Evolutionary conservation across 78 protist genomes (phyloP).

Genomic region (Diacronema lutheri): DNA sequence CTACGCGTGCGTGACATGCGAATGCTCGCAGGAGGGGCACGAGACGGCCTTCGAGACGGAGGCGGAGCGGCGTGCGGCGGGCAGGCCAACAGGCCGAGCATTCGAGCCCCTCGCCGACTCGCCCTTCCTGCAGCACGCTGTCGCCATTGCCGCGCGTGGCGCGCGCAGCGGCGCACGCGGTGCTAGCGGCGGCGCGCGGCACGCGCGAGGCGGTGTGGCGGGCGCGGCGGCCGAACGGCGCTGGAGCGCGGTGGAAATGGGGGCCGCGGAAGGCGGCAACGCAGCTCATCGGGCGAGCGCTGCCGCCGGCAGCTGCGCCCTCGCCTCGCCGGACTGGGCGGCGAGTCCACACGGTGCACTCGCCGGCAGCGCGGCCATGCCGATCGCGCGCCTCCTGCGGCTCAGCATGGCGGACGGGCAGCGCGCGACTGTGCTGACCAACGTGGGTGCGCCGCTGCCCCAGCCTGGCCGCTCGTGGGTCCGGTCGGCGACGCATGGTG

Average conservation of each 20-base stretch:
- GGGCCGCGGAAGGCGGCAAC: not conserved
- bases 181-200: not conserved
- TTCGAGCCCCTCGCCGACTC: not conserved
- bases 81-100: not conserved
- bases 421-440: not conserved
- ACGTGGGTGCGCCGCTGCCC: not conserved
- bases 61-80: not conserved
- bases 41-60: not conserved
- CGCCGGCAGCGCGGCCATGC: not conserved
- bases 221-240: not conserved
- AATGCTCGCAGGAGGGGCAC: not conserved
- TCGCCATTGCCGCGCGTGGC: not conserved
- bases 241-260: not conserved
- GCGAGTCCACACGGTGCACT: not conserved
- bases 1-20: slow-evolving; percentile 20
- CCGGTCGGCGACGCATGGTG: too few relatives aligned
- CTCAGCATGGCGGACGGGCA: not conserved
- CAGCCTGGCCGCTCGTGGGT: not conserved
- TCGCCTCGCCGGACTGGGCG: not conserved
- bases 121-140: not conserved
- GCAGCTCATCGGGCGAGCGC: not conserved
- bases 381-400: not conserved
- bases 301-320: not conserved
- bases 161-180: not conserved
- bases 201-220: not conserved